A percentile compares a stretch with the other conserved stretches of the same genome.
Evolutionary conservation across 176 grass and related monocot species (phyloP).

Genomic region (Musa troglodytarum): DNA sequence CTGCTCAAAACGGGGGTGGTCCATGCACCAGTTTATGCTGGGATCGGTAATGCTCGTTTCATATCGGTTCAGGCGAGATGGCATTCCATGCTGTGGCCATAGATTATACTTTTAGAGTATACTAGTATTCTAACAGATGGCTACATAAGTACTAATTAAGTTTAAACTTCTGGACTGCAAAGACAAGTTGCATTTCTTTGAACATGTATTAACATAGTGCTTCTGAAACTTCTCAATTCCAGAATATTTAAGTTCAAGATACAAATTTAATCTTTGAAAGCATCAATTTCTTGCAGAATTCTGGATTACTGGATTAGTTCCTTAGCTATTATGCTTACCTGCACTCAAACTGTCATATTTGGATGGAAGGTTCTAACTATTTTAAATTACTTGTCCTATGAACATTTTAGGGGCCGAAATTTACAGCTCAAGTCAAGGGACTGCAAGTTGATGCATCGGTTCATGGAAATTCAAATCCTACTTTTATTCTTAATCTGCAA

Average conservation of each 20-base stretch:
- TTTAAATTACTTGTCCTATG: constrained; percentile 22
- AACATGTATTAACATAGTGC: neutral
- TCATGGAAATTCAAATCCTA: constrained; percentile 39
- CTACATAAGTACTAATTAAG: neutral
- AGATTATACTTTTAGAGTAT: neutral
- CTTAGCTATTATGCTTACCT: constrained; percentile 2
- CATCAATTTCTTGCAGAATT: neutral
- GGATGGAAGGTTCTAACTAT: constrained; percentile 12
- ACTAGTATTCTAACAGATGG: neutral
- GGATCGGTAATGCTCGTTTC: too few species aligned
- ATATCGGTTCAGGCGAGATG: too few species aligned
- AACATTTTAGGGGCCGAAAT: constrained; percentile 61
- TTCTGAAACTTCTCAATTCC: neutral
- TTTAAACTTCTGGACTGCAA: neutral
- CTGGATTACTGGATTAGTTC: constrained; percentile 16
- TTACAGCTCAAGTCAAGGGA: constrained; percentile 59
- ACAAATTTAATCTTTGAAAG: too few species aligned
- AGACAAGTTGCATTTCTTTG: neutral
- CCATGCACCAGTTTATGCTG: too few species aligned
- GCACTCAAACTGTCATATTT: neutral
- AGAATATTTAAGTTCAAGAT: too few species aligned
- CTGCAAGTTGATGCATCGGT: constrained; percentile 62
- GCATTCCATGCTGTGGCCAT: too few species aligned
- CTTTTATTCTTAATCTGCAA: constrained; percentile 51
- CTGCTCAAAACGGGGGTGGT: too few species aligned